Percentiles rank a stretch among this genome's conserved stretches.
Evolutionary conservation across 371 early-diverging fungal species (phyloP).

Genomic region (Mucor saturninus): DNA sequence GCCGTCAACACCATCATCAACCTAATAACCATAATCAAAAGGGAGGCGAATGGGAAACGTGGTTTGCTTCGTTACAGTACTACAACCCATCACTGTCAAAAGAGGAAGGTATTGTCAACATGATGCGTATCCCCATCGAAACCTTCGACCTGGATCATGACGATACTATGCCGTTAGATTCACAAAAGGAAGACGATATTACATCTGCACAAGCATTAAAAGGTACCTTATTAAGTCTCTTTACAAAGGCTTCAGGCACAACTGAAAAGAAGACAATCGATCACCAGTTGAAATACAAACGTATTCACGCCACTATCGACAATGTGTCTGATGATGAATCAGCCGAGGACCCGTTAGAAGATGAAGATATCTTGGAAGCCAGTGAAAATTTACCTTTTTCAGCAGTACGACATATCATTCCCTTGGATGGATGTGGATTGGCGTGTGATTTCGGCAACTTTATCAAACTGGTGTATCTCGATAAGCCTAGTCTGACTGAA

Average conservation of each 20-base stretch:
- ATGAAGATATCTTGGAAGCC: slow-evolving; percentile 25
- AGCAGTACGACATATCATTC: slow-evolving; percentile 26
- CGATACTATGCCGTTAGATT: background rate
- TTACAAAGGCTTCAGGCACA: slow-evolving; percentile 3
- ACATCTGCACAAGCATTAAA: background rate
- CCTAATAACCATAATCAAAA: background rate
- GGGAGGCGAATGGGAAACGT: slow-evolving; percentile 36
- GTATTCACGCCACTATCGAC: slow-evolving; percentile 11
- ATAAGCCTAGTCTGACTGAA: slow-evolving; percentile 28
- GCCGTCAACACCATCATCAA: slow-evolving; percentile 8
- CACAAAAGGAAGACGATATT: slow-evolving; percentile 10
- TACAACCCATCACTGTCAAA: slow-evolving; percentile 24
- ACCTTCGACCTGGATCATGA: slow-evolving; percentile 22
- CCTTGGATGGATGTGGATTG: slow-evolving; percentile 33
- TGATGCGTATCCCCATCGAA: slow-evolving; percentile 23
- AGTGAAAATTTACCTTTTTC: slow-evolving; percentile 39
- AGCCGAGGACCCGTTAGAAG: slow-evolving; percentile 9
- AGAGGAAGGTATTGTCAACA: background rate
- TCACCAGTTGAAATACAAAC: slow-evolving; percentile 16
- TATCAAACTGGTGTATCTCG: slow-evolving; percentile 35
- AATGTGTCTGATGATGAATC: slow-evolving; percentile 9
- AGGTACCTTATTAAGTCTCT: slow-evolving; percentile 18
- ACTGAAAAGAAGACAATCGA: slow-evolving; percentile 2
- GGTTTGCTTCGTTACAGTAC: slow-evolving; percentile 45
- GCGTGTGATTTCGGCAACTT: slow-evolving; percentile 48